These are phyloP conservation scores for Boletus pseudopeckii DNA, from an alignment of 768 basidiomycete species.

Conservation along the genomic window DNA sequence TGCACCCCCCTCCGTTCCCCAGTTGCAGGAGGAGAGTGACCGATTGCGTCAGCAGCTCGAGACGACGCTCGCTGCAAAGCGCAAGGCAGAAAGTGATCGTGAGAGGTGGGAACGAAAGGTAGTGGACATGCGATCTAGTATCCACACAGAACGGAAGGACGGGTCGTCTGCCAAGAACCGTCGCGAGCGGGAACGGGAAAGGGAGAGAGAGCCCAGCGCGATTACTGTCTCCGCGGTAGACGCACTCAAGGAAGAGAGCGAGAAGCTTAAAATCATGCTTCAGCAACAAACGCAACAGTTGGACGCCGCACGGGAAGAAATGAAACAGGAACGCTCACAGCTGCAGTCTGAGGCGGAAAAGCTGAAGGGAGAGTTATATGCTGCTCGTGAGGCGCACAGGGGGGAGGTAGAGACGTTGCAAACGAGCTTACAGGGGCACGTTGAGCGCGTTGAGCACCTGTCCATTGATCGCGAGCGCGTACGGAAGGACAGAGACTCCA, in stretches of 20 bases:
- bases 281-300: slow-evolving; percentile 19
- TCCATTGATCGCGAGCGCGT: slow-evolving; percentile 24
- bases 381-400: slow-evolving; percentile 1
- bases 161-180: slow-evolving; percentile 8
- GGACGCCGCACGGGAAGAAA: slow-evolving; percentile 7
- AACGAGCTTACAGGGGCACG: slow-evolving; percentile 17
- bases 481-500: slow-evolving; percentile 22
- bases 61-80: slow-evolving; percentile 8
- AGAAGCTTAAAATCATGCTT: slow-evolving; percentile 20
- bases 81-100: slow-evolving; percentile 17
- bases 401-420: slow-evolving; percentile 18
- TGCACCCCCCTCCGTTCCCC: not conserved
- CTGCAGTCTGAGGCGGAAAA: slow-evolving; percentile 9
- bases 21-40: slow-evolving; percentile 13
- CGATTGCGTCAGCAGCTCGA: slow-evolving; percentile 11
- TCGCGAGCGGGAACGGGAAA: slow-evolving; percentile 20
- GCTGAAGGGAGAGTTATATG: slow-evolving; percentile 13
- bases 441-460: slow-evolving; percentile 18
- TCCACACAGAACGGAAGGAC: slow-evolving; percentile 12
- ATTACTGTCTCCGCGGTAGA: not conserved
- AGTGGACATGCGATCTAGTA: slow-evolving; percentile 13
- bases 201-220: slow-evolving; percentile 6
- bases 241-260: slow-evolving; percentile 23
- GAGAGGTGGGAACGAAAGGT: slow-evolving; percentile 22
- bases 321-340: slow-evolving; percentile 9